A percentile compares a stretch with the other conserved stretches of the same genome.
Evolutionary conservation across 257 asterid genomes (phyloP).

Genomic region (Solanum gracilifrons): DNA sequence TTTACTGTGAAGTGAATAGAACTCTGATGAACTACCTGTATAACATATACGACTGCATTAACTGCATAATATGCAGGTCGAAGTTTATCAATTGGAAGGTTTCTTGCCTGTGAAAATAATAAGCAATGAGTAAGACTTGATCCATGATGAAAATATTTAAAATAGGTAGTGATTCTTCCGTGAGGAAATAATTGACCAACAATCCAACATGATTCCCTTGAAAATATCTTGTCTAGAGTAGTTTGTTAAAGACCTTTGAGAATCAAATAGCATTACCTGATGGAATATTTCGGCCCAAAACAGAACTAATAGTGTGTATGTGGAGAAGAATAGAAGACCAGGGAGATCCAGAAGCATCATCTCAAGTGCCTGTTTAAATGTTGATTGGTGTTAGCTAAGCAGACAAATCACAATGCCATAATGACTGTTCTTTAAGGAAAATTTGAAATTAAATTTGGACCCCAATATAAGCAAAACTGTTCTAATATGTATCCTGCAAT

Average conservation of each 20-base stretch:
- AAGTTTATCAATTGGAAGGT: slow-evolving; percentile 24
- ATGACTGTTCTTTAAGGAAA: neutral
- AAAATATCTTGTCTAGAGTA: neutral
- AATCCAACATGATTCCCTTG: neutral
- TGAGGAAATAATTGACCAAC: neutral
- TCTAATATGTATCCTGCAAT: neutral
- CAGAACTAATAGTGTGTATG: slow-evolving; percentile 28
- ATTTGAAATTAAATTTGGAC: neutral
- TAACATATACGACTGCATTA: slow-evolving; percentile 16
- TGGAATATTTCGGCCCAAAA: slow-evolving; percentile 35
- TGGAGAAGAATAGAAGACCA: slow-evolving; percentile 28
- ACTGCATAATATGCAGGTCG: slow-evolving; percentile 15
- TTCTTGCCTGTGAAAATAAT: slow-evolving; percentile 18
- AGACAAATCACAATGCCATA: neutral
- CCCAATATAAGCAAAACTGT: neutral
- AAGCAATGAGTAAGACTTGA: neutral
- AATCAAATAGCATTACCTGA: slow-evolving; percentile 12
- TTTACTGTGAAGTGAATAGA: neutral
- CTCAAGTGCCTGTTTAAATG: slow-evolving; percentile 16
- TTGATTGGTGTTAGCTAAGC: neutral
- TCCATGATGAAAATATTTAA: neutral
- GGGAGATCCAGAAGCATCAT: slow-evolving; percentile 31
- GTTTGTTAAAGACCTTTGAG: neutral
- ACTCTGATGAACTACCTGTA: slow-evolving; percentile 9
- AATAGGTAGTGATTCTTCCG: neutral